phyloP scores from a whole-genome alignment of 805 yeast genomes.

The Lipomyces starkeyi region DNA sequence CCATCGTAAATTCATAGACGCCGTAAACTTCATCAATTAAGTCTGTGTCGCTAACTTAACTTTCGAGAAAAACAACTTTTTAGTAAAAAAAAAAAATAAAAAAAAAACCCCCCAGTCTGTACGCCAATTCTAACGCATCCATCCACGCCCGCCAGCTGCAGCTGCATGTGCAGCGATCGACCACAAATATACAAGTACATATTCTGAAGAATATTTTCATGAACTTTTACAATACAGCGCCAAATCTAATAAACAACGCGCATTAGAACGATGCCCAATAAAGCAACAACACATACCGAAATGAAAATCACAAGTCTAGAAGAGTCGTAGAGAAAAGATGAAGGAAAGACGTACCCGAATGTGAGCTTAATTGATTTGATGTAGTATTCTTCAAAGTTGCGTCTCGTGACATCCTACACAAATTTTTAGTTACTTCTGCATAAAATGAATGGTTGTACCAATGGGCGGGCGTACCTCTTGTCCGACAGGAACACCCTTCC shows the following conservation, averaged over 20 bases:
- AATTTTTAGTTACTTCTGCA: background rate
- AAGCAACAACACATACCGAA: conserved; percentile 10
- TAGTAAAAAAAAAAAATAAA: no score
- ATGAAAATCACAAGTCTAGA: background rate
- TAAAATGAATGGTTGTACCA: background rate
- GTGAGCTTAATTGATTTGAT: conserved; percentile 86
- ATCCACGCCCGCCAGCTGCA: background rate
- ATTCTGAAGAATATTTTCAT: background rate
- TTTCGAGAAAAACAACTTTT: no score
- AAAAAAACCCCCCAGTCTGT: no score
- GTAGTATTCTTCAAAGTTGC: conserved; percentile 87
- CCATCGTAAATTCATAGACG: no score
- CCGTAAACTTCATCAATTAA: no score
- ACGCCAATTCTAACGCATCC: background rate
- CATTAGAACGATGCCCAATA: conserved; percentile 29
- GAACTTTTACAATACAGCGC: conserved; percentile 69
- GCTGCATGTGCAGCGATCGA: background rate
- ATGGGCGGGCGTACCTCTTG: conserved; percentile 61
- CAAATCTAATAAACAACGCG: conserved; percentile 54
- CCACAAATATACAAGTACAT: background rate
- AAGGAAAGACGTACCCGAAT: conserved; percentile 60
- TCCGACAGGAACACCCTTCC: conserved; percentile 92
- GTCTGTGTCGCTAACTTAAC: no score
- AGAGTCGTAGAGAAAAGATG: conserved; percentile 1
- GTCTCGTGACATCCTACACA: conserved; percentile 69